These are phyloP conservation scores for Solanum phureja DNA, from an alignment of 257 asterid species.

Conservation along the genomic window DNA sequence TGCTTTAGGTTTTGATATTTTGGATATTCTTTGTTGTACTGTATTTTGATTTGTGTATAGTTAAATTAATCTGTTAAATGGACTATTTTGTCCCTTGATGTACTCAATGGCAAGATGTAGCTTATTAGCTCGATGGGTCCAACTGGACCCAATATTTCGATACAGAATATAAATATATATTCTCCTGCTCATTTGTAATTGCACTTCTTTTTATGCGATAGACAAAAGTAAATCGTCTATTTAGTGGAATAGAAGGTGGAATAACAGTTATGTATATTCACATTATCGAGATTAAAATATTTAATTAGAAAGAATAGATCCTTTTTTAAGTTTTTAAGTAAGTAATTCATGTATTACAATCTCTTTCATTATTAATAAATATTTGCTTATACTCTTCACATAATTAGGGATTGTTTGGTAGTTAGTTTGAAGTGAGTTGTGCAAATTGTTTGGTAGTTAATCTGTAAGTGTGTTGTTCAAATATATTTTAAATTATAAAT, in stretches of 20 bases:
- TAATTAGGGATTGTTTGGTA: background rate
- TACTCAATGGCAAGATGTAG: background rate
- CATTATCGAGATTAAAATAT: background rate
- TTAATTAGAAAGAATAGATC: background rate
- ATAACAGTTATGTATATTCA: no score
- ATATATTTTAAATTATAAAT: no score
- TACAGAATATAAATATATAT: background rate
- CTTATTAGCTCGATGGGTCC: background rate
- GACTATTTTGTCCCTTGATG: background rate
- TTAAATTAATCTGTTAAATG: background rate
- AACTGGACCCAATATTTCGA: background rate
- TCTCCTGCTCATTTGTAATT: background rate
- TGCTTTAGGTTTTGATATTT: background rate
- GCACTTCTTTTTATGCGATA: background rate
- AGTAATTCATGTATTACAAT: no score
- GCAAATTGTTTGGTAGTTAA: background rate
- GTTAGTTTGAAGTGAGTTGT: background rate
- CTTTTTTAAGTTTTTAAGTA: background rate
- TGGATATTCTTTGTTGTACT: background rate
- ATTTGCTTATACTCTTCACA: background rate
- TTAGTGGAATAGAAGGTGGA: background rate
- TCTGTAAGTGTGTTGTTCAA: background rate
- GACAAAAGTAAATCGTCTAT: background rate
- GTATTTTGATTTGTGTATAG: background rate
- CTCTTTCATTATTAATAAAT: no score